Base-by-base conservation (phyloP, 768 basidiomycete species). In the Rhodocollybia butyracea region DNA sequence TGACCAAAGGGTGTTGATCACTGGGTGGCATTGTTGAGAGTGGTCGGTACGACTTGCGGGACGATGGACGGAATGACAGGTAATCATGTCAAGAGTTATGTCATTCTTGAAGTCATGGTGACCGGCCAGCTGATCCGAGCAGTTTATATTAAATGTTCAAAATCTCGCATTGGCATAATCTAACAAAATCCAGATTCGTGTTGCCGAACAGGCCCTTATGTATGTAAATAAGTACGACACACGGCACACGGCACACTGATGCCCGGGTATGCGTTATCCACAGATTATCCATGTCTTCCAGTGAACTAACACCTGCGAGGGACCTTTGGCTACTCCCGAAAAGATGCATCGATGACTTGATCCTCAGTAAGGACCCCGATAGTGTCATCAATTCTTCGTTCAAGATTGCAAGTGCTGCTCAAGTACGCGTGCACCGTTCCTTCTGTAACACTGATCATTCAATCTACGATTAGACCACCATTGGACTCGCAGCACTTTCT, bases 361-460 rank as follows among this genome's bases (percentile, higher is more conserved):
- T 61, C 5, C 60, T 83, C 5, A 64, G 59, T 11, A 68, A 68
- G 15, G 60, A 73, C 34, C 69, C 81, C 8, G 76, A 81, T 59
- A 66, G 68, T 4, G 70, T 73, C 1, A 68, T 83, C 5, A 69
- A 79, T 46, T 85, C 83, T 1, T 81, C 81, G 0, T 85, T 85
- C 63, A 76, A 69, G 51, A 62, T 85, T 7, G 83, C 80, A 1
- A 67, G 72, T 8, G 76, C 76, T 40, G 81, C 83, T 2, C 83
- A 84, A 73, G 82, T 77, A 59, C 22, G 17, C 51, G 66, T 46
- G n/a, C 32, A 31, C 54, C 27, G 15, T 38, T 29, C 41, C 5
- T 34, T 47, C 17, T 21, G 12, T 36, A 19, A n/a, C 24, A 17
- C 24, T 36, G n/a, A 21, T 32, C 24, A 6, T 40, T 27, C 39